Evolutionary conservation across 2,329 filamentous ascomycete genomes (phyloP).

Genomic region (Pezicula carpinea): DNA sequence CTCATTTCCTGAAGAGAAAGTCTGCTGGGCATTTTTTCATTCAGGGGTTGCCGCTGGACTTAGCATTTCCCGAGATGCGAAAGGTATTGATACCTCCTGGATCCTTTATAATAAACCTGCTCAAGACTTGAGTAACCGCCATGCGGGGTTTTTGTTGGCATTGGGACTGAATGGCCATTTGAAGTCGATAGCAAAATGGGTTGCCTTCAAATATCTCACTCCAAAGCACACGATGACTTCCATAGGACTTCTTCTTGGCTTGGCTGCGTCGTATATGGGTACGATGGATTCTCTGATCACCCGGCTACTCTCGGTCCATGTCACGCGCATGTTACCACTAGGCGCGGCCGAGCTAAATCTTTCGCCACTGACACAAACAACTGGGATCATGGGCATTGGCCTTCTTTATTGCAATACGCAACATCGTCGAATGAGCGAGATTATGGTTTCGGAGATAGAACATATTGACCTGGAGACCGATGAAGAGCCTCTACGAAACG

Average conservation of each 20-base stretch:
- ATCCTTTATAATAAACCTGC: conserved; percentile 94
- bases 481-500: conserved; percentile 79
- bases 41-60: conserved; percentile 90
- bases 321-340: conserved; percentile 86
- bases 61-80: conserved; percentile 82
- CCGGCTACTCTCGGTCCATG: conserved; percentile 87
- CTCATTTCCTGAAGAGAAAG: conserved; percentile 89
- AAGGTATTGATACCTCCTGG: conserved; percentile 97
- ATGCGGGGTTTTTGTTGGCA: conserved; percentile 88
- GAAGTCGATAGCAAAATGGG: conserved; percentile 93
- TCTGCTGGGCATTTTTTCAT: conserved; percentile 98
- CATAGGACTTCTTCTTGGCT: conserved; percentile 84
- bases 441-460: conserved; percentile 97
- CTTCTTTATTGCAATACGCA: conserved; percentile 92
- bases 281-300: conserved; percentile 98
- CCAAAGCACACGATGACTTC: conserved; percentile 99
- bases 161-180: conserved; percentile 92
- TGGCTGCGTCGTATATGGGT: conserved; percentile 90
- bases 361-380: conserved; percentile 88
- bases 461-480: conserved; percentile 76
- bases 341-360: conserved; percentile 93
- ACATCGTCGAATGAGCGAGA: conserved; percentile 96
- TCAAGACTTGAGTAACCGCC: conserved; percentile 86
- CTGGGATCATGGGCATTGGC: conserved; percentile 95
- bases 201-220: conserved; percentile 98